Evolutionary conservation across 352 stramenopile genomes (phyloP).

Genomic region (Pythium volutum): DNA sequence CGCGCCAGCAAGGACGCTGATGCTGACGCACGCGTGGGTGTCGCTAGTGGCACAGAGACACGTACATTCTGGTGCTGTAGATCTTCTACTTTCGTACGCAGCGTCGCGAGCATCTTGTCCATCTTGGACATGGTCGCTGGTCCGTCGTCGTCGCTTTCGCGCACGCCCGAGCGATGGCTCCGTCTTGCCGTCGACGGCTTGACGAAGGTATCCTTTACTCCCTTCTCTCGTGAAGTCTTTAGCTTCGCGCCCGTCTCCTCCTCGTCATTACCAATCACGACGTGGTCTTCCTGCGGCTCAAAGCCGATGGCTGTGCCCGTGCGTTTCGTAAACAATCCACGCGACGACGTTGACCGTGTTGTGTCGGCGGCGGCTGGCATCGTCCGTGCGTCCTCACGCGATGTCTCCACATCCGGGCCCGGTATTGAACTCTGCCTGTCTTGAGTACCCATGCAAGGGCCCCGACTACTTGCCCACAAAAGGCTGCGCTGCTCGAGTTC

Average conservation of each 20-base stretch:
- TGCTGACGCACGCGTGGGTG: no score
- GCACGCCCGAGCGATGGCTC: background rate
- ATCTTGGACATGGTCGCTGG: constrained; percentile 32
- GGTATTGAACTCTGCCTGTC: background rate
- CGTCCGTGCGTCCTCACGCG: background rate
- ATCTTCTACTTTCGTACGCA: constrained; percentile 63
- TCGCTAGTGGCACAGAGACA: no score
- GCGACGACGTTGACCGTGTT: constrained; percentile 40
- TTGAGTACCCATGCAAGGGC: no score
- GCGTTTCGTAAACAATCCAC: constrained; percentile 58
- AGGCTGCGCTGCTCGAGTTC: constrained; percentile 64
- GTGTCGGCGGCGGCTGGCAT: constrained; percentile 3
- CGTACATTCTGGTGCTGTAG: constrained; percentile 76
- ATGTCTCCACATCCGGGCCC: background rate
- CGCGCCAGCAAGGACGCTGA: constrained; percentile 19
- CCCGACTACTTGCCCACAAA: constrained; percentile 50
- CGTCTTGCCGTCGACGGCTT: constrained; percentile 1
- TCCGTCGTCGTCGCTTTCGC: background rate
- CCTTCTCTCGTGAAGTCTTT: background rate
- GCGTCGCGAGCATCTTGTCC: constrained; percentile 49
- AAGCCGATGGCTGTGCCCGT: constrained; percentile 26
- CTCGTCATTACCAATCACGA: constrained; percentile 52
- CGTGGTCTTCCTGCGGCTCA: constrained; percentile 57
- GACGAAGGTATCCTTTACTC: background rate
- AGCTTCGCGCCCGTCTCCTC: constrained; percentile 40